Percentiles rank a stretch among this genome's conserved stretches.
These are phyloP conservation scores for Arthroderma uncinatum DNA, from an alignment of 2,329 filamentous ascomycete species.

Conservation along the genomic window DNA sequence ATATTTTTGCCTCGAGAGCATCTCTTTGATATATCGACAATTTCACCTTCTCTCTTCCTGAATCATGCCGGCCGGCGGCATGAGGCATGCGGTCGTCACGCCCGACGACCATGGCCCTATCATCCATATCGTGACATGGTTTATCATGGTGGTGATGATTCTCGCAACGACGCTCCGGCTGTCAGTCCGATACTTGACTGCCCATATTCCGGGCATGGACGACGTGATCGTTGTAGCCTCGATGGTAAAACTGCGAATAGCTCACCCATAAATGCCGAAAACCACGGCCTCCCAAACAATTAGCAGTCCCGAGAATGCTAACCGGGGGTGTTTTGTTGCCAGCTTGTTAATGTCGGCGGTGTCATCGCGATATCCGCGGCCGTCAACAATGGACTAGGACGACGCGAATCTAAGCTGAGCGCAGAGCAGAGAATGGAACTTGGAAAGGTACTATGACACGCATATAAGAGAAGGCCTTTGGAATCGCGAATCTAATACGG, in stretches of 20 bases:
- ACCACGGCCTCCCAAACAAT: too few species aligned
- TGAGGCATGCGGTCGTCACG: constrained; percentile 4
- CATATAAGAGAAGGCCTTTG: not conserved
- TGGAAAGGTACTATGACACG: not conserved
- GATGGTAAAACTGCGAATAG: not conserved
- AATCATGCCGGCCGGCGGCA: not conserved
- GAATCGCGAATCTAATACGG: not conserved
- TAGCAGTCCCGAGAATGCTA: not conserved
- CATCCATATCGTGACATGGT: constrained; percentile 2
- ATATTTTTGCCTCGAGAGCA: not conserved
- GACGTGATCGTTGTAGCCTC: constrained; percentile 1
- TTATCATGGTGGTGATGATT: constrained; percentile 5
- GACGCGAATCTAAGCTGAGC: not conserved
- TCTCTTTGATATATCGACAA: not conserved
- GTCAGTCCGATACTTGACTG: not conserved
- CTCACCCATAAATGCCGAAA: too few species aligned
- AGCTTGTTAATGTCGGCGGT: constrained; percentile 1
- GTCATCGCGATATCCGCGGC: constrained; percentile 5
- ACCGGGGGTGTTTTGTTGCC: not conserved
- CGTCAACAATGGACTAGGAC: constrained; percentile 1
- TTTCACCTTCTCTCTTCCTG: not conserved
- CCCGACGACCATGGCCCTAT: constrained; percentile 6
- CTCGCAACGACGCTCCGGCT: constrained; percentile 1
- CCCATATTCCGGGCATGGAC: constrained; percentile 1
- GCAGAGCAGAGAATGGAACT: not conserved